Conservation (phyloP, 257 asterid genomes). For the Nicotiana paniculata region DNA sequence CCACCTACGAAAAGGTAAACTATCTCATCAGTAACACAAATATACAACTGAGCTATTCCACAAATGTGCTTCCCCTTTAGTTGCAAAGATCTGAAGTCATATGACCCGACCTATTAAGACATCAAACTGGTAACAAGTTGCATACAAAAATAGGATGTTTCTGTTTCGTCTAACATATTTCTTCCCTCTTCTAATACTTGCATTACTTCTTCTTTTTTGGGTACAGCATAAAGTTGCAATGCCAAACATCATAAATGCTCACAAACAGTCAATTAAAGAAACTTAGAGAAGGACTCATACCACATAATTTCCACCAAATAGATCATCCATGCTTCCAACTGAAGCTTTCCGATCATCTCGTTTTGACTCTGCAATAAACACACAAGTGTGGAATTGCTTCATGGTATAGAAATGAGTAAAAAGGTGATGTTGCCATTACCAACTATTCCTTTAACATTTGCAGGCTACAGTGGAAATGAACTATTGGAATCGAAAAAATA, state of each 20-base stretch:
- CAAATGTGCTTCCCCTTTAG: not conserved
- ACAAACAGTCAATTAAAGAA: not conserved
- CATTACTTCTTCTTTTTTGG: not conserved
- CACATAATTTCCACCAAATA: conserved; percentile 41
- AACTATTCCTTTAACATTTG: not conserved
- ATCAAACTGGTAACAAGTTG: not conserved
- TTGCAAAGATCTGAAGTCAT: not conserved
- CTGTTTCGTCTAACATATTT: not conserved
- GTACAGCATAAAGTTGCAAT: not conserved
- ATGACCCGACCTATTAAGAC: not conserved
- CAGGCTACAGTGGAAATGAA: not conserved
- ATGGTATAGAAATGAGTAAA: not conserved
- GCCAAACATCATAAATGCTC: not conserved
- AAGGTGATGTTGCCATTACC: not conserved
- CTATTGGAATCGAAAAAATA: not conserved
- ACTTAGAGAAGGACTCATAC: conserved; percentile 28
- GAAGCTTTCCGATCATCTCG: conserved; percentile 23
- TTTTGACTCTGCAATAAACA: conserved; percentile 31
- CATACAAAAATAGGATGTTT: not conserved
- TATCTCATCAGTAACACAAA: not conserved
- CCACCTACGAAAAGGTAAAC: conserved; percentile 46
- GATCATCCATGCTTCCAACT: conserved; percentile 41
- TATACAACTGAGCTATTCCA: not conserved
- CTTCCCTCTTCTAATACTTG: not conserved
- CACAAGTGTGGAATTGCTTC: not conserved